Base-by-base conservation (phyloP, 805 yeast species). In the Wickerhamomyces hampshirensis region DNA sequence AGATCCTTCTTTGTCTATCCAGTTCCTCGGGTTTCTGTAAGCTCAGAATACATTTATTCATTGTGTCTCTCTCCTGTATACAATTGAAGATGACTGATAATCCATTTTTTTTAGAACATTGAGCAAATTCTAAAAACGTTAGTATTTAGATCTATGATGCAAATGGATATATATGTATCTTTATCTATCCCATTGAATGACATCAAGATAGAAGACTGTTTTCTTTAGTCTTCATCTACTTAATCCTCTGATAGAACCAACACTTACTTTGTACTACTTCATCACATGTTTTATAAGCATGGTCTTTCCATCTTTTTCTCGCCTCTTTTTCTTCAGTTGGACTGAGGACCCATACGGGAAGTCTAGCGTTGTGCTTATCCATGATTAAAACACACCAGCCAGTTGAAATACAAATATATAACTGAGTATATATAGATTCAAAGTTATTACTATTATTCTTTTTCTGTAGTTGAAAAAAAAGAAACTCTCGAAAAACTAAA, bases 301-400 rank as follows among this genome's bases (percentile, higher is more conserved):
- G 67, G 39, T 65, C 70, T 56, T 83, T 75, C 80, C 89, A 77
- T 49, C 84, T 73, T 47, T 73, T 77, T 50, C 84, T 75, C 24
- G 82, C 78, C 40, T 77, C 73, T 58, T 77, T 78, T 53, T 84
- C 94, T 55, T 84, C 93, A 44, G 69, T 71, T 11, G 93, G 91
- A 0, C 85, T 73, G 16, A 84, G 63, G 44, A 82, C 73, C 94
- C 94, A 84, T 10, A 73, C 64, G 1, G 94, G 94, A 18, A 84
- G 61, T 44, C 56, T 62, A 5, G 49, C 42, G 37, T 54, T 55
- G 34, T 59, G 60, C 31, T 45, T 46, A 10, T 50, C 55, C 55
- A 50, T 50, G 6, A 15, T 18, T 21, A 18, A 15, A 30, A 26
- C 27, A 28, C 21, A 24, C 8, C 13, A 21, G 11, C 24, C 7